Conservation (phyloP, 176 grass and related monocot genomes). For the Zea luxurians region DNA sequence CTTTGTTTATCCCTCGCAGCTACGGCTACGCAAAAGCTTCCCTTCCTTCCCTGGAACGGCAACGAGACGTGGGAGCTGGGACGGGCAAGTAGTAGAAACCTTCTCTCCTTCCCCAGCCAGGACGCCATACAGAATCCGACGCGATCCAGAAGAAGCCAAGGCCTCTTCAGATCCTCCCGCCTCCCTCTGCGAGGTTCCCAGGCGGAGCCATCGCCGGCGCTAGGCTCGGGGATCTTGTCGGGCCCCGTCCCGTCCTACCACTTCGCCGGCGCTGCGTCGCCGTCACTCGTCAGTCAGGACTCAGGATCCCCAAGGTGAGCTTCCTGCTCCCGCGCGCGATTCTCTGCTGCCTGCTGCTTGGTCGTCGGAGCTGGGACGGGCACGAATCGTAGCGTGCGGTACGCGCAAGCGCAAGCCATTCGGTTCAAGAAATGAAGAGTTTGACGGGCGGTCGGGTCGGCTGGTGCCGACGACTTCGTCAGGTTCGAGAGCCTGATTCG, state of each 20-base stretch:
- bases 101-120: background rate
- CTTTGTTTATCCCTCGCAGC: conserved; percentile 2
- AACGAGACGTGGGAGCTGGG: background rate
- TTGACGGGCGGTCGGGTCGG: background rate
- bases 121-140: background rate
- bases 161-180: conserved; percentile 19
- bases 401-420: background rate
- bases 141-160: background rate
- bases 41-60: background rate
- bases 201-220: background rate
- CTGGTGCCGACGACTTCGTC: background rate
- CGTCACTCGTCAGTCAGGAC: background rate
- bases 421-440: background rate
- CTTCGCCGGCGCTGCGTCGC: background rate
- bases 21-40: conserved; percentile 6
- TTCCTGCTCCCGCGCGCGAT: background rate
- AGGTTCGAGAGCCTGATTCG: background rate
- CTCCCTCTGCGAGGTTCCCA: background rate
- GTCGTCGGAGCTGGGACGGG: background rate
- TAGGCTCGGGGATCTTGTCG: background rate
- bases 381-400: background rate
- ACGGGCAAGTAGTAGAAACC: background rate
- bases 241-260: background rate
- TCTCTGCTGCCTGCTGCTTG: background rate
- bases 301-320: conserved; percentile 24